These are phyloP conservation scores for Pichia gijzeniarum DNA, from an alignment of 805 yeast species.

Conservation along the genomic window DNA sequence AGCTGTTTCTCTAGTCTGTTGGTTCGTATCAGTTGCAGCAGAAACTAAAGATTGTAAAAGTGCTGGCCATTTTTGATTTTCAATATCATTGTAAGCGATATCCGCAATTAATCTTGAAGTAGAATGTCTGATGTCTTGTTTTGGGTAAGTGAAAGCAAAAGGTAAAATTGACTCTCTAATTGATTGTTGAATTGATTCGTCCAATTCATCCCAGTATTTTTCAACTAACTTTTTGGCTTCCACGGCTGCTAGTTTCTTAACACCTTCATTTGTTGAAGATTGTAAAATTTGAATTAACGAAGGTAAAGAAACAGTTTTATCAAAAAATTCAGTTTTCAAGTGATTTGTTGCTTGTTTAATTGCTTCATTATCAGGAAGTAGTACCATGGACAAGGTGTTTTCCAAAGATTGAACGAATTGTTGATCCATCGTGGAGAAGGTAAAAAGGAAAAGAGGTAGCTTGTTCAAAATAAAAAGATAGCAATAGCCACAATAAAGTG, in stretches of 20 bases:
- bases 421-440: constrained; percentile 49
- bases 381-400: constrained; percentile 68
- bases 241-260: constrained; percentile 92
- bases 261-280: constrained; percentile 57
- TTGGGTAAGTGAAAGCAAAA: constrained; percentile 58
- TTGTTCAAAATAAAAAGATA: too few species aligned
- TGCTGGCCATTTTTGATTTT: constrained; percentile 61
- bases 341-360: constrained; percentile 78
- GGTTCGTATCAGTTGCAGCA: constrained; percentile 47
- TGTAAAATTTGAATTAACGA: constrained; percentile 79
- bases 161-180: constrained; percentile 65
- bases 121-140: constrained; percentile 72
- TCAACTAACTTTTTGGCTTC: constrained; percentile 83
- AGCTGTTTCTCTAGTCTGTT: constrained; percentile 70
- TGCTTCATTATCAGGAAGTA: constrained; percentile 73
- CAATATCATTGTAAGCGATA: constrained; percentile 72
- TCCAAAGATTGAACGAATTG: constrained; percentile 67
- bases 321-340: constrained; percentile 68
- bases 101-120: constrained; percentile 85
- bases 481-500: background rate
- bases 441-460: background rate
- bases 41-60: constrained; percentile 65
- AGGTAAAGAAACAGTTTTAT: constrained; percentile 66
- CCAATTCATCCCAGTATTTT: constrained; percentile 59
- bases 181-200: constrained; percentile 44